These are phyloP conservation scores for Hemisphaericaspora subhashii DNA, from an alignment of 1,139 yeast species.

Conservation along the genomic window DNA sequence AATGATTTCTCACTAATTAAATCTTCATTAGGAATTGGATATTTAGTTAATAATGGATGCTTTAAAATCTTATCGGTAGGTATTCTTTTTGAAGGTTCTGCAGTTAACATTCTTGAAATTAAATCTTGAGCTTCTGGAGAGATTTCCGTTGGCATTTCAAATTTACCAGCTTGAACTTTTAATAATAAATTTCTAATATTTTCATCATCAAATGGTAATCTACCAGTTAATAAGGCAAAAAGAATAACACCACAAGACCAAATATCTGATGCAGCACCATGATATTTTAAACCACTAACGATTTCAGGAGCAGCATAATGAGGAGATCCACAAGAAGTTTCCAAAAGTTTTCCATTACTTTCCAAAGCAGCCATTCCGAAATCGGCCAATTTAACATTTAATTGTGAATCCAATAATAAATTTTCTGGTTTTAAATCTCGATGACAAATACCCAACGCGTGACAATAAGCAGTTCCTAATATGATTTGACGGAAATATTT, in stretches of 20 bases:
- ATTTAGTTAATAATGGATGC: slow-evolving; percentile 74
- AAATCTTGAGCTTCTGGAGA: slow-evolving; percentile 71
- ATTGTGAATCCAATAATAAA: slow-evolving; percentile 61
- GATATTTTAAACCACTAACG: slow-evolving; percentile 73
- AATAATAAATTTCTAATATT: slow-evolving; percentile 66
- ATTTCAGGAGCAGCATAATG: slow-evolving; percentile 89
- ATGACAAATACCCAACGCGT: slow-evolving; percentile 77
- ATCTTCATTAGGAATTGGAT: slow-evolving; percentile 53
- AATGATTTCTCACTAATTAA: slow-evolving; percentile 52
- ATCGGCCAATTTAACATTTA: slow-evolving; percentile 76
- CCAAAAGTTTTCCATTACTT: slow-evolving; percentile 66
- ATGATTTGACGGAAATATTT: slow-evolving; percentile 74
- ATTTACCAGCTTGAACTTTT: slow-evolving; percentile 75
- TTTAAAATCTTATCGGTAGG: slow-evolving; percentile 71
- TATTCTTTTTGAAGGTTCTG: slow-evolving; percentile 76
- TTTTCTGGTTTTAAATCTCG: slow-evolving; percentile 83
- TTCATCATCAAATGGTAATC: slow-evolving; percentile 80
- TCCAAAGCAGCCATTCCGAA: slow-evolving; percentile 89
- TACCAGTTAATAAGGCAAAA: slow-evolving; percentile 75
- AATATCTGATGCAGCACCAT: slow-evolving; percentile 81
- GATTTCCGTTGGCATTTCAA: slow-evolving; percentile 64
- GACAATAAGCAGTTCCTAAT: slow-evolving; percentile 80
- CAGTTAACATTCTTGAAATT: slow-evolving; percentile 68
- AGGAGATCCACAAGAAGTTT: slow-evolving; percentile 84
- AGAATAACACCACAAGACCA: slow-evolving; percentile 87